phyloP scores from a whole-genome alignment of 2,329 filamentous ascomycete genomes.

The Scytalidium sp. region DNA sequence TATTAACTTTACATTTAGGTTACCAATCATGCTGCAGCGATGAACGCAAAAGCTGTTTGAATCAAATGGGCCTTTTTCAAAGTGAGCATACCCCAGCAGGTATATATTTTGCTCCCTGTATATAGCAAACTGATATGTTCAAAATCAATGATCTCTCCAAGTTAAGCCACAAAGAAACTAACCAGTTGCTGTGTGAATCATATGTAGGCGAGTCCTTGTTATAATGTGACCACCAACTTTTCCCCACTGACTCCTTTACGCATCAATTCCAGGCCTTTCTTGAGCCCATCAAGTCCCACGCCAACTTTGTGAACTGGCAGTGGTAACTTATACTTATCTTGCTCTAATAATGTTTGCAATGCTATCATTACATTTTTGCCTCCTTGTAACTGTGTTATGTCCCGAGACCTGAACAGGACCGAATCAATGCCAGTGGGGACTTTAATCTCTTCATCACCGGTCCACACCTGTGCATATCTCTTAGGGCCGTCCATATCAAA shows the following conservation, averaged over 20 bases:
- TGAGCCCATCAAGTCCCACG: constrained; percentile 4
- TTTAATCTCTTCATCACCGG: constrained; percentile 6
- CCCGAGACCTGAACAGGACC: constrained; percentile 1
- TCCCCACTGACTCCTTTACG: constrained; percentile 10
- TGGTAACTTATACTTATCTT: constrained; percentile 10
- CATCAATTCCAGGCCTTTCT: constrained; percentile 6
- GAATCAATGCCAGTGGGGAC: constrained; percentile 6
- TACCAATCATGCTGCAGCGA: constrained; percentile 17
- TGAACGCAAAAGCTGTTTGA: constrained; percentile 15
- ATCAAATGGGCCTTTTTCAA: no score
- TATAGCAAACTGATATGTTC: no score
- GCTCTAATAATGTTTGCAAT: constrained; percentile 5
- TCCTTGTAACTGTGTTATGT: constrained; percentile 1
- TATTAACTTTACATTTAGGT: constrained; percentile 10
- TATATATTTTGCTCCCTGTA: no score
- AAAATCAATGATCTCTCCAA: no score
- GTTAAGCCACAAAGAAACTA: no score
- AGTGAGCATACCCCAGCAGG: no score
- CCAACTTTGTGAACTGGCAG: constrained; percentile 6
- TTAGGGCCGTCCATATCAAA: constrained; percentile 7
- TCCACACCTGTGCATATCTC: constrained; percentile 10
- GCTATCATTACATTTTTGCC: constrained; percentile 2
- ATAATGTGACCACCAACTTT: constrained; percentile 12
- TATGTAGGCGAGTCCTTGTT: no score
- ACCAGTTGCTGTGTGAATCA: no score